Conservation (phyloP, 2,329 filamentous ascomycete genomes). For the Cercospora canescens region DNA sequence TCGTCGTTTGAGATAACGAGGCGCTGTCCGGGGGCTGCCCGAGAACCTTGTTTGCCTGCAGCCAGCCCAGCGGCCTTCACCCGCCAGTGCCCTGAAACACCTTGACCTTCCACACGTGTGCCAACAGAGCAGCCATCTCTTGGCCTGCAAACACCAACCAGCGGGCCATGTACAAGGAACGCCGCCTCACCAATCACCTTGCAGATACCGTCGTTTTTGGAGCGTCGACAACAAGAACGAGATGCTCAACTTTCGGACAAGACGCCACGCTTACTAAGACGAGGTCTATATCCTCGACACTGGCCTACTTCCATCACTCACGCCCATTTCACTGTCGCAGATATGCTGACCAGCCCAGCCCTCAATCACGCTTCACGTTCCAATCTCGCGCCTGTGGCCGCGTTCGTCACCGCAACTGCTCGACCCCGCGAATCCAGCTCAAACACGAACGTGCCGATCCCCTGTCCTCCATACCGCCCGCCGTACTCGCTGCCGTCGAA, state of each 20-base stretch:
- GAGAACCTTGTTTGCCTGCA: not conserved
- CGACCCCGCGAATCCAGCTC: not conserved
- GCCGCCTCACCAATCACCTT: not conserved
- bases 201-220: not conserved
- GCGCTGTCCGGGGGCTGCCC: not conserved
- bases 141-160: not conserved
- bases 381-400: not conserved
- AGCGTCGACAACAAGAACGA: not conserved
- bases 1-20: slow-evolving; percentile 1
- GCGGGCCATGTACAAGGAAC: not conserved
- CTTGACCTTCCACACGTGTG: not conserved
- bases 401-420: not conserved
- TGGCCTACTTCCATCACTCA: not conserved
- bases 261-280: not conserved
- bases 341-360: not conserved
- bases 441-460: slow-evolving; percentile 2
- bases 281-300: not conserved
- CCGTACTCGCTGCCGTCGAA: not conserved
- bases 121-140: not conserved
- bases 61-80: no score
- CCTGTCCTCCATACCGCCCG: not conserved
- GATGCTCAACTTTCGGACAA: not conserved
- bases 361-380: not conserved
- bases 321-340: not conserved
- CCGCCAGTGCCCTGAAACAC: not conserved